Percentiles rank a stretch among this genome's conserved stretches.
Conservation (phyloP, 2,329 filamentous ascomycete species). For the Hirsutella rhossiliensis region DNA sequence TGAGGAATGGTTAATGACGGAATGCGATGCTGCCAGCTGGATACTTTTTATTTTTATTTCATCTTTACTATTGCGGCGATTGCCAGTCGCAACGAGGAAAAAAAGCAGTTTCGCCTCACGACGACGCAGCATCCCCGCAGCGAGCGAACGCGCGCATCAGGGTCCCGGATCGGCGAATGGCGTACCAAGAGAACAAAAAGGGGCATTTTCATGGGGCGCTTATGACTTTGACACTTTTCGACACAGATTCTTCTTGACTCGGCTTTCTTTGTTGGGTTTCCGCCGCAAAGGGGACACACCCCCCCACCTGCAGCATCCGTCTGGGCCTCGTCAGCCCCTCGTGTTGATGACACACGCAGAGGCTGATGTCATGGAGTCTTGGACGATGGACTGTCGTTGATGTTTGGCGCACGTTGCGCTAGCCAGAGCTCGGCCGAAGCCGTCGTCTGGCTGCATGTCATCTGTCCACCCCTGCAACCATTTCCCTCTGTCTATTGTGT, state of each 20-base stretch:
- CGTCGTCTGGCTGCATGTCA: too few relatives aligned
- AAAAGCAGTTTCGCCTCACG: constrained; percentile 9
- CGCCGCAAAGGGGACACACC: not conserved
- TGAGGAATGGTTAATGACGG: constrained; percentile 4
- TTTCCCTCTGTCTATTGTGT: too few relatives aligned
- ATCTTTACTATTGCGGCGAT: constrained; percentile 11
- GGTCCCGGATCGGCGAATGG: constrained; percentile 26
- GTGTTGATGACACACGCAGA: too few relatives aligned
- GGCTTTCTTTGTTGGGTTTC: not conserved
- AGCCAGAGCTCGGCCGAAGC: too few relatives aligned
- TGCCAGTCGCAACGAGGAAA: constrained; percentile 11
- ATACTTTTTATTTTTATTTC: constrained; percentile 7
- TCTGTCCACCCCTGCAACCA: too few relatives aligned
- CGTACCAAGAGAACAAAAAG: constrained; percentile 21
- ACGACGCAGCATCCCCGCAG: constrained; percentile 20
- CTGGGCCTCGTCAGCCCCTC: too few relatives aligned
- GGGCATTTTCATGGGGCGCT: constrained; percentile 25
- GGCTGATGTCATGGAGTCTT: too few relatives aligned
- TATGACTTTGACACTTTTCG: constrained; percentile 18
- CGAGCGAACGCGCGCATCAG: constrained; percentile 15
- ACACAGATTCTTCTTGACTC: constrained; percentile 6
- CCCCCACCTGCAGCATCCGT: too few relatives aligned
- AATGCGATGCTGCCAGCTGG: constrained; percentile 2
- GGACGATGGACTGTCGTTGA: too few relatives aligned
- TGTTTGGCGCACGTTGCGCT: too few relatives aligned